phyloP scores from a whole-genome alignment of 495 filamentous ascomycete genomes.

The Penicillium egyptiacum region DNA sequence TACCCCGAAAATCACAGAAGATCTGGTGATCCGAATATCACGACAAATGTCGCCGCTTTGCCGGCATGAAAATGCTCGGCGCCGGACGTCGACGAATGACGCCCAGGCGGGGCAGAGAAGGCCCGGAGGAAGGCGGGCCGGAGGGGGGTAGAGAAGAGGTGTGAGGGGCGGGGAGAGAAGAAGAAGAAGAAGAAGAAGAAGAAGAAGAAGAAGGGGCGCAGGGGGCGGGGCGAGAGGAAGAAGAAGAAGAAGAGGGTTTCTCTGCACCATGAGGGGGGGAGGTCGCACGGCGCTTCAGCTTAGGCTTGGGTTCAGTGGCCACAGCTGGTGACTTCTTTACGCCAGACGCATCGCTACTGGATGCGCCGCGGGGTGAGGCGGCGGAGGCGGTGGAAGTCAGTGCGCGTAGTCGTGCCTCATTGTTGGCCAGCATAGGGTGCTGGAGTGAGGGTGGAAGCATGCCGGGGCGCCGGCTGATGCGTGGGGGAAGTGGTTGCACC shows the following conservation, averaged over 20 bases:
- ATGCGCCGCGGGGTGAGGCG: not conserved
- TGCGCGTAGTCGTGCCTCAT: conserved; percentile 29
- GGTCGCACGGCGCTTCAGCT: conserved; percentile 10
- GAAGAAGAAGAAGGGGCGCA: not conserved
- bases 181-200: not conserved
- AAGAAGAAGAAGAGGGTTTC: not conserved
- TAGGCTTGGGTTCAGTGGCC: conserved; percentile 5
- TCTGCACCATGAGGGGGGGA: conserved; percentile 11
- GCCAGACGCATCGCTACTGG: not conserved
- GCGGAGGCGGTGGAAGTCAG: not conserved
- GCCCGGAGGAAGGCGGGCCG: not conserved
- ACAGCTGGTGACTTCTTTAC: conserved; percentile 10
- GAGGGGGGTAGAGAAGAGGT: not conserved
- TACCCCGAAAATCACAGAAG: not conserved
- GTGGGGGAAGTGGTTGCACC: not conserved
- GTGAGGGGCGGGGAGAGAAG: not conserved
- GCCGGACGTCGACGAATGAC: conserved; percentile 35
- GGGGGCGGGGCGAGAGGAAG: not conserved
- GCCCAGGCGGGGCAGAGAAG: conserved; percentile 23
- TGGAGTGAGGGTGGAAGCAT: not conserved
- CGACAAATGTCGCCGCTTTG: conserved; percentile 35
- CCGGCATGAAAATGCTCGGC: conserved; percentile 43
- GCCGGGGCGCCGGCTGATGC: not conserved
- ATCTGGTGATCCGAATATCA: conserved; percentile 3
- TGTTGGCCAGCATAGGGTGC: conserved; percentile 23